Evolutionary conservation across 2,329 filamentous ascomycete species (phyloP).

Genomic region (Pseudopyrenochaeta lycopersici): DNA sequence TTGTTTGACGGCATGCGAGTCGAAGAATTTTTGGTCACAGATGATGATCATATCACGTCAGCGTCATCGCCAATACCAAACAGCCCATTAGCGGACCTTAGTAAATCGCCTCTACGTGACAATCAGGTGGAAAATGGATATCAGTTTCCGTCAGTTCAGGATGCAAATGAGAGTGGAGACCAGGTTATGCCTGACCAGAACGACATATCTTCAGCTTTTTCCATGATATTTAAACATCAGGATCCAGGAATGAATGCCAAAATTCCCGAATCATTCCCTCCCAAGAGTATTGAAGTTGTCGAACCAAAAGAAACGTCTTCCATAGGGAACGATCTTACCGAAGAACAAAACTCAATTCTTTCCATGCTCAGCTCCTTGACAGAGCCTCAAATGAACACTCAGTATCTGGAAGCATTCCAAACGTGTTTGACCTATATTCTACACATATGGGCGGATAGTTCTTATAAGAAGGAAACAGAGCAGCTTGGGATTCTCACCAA

Average conservation of each 20-base stretch:
- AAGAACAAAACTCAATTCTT: neutral
- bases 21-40: slow-evolving; percentile 1
- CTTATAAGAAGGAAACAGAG: neutral
- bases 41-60: neutral
- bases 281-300: no score
- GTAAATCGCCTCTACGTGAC: no score
- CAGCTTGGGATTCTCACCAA: neutral
- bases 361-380: neutral
- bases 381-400: neutral
- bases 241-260: no score
- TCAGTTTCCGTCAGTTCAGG: neutral
- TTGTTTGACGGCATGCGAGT: slow-evolving; percentile 2
- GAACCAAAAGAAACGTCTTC: no score
- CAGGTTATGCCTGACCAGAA: no score
- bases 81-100: no score
- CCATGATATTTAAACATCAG: no score
- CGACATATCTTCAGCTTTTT: no score
- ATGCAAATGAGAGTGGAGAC: neutral
- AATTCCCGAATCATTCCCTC: no score
- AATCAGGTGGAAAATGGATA: neutral
- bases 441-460: neutral
- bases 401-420: neutral
- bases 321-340: neutral
- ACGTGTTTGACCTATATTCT: neutral
- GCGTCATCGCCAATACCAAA: no score